These are phyloP conservation scores for Sphenostylis stenocarpa DNA, from an alignment of 306 rosid species.

Conservation along the genomic window DNA sequence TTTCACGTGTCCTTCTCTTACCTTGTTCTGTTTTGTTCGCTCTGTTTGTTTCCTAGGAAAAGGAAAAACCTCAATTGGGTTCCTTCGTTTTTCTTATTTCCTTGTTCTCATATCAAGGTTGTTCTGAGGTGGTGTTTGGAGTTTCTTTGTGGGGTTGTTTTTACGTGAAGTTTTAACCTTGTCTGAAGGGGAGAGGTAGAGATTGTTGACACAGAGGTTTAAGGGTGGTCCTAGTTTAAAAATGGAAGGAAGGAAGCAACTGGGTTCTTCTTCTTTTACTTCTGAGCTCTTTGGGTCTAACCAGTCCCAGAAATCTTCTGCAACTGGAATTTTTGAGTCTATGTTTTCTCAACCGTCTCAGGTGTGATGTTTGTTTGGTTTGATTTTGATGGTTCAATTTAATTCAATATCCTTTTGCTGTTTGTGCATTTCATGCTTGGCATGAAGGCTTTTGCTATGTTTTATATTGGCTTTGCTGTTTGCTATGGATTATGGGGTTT, in stretches of 20 bases:
- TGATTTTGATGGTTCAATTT: conserved; percentile 13
- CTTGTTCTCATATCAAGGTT: neutral
- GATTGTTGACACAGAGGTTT: neutral
- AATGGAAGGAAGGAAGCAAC: conserved; percentile 69
- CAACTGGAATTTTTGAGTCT: conserved; percentile 61
- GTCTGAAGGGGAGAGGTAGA: conserved; percentile 21
- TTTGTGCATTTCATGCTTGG: conserved; percentile 2
- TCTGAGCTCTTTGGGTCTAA: conserved; percentile 69
- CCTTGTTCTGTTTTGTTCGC: conserved; percentile 25
- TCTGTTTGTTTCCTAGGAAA: conserved; percentile 41
- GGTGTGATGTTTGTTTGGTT: conserved; percentile 44
- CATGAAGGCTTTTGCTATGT: neutral
- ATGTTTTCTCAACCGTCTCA: conserved; percentile 59
- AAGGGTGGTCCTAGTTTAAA: neutral
- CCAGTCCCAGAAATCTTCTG: conserved; percentile 45
- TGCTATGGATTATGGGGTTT: neutral
- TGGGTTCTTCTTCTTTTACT: conserved; percentile 65
- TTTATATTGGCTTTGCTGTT: neutral
- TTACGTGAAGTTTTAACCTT: conserved; percentile 3
- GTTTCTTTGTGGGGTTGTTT: conserved; percentile 21
- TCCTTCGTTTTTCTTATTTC: neutral
- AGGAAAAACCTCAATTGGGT: conserved; percentile 26
- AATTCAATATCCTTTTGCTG: conserved; percentile 11
- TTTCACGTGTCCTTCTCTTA: conserved; percentile 60
- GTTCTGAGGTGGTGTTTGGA: conserved; percentile 42